Evolutionary conservation across 2,329 filamentous ascomycete genomes (phyloP).

Genomic region (Alternaria triticina): DNA sequence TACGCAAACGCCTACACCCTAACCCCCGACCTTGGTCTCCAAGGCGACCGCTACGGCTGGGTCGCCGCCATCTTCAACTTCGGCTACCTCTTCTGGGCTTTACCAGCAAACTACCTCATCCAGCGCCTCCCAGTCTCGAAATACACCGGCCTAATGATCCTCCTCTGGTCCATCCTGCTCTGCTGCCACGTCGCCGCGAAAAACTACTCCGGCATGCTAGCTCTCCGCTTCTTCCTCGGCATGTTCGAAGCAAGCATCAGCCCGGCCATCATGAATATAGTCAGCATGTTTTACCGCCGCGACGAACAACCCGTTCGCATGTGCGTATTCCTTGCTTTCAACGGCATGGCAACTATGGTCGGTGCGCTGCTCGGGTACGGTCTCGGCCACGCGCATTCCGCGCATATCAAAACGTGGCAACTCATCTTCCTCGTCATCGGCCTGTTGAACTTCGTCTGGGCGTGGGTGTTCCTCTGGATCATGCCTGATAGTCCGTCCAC

Average conservation of each 20-base stretch:
- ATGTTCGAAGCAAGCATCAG: slow-evolving; percentile 48
- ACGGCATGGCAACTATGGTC: slow-evolving; percentile 48
- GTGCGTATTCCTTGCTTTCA: slow-evolving; percentile 53
- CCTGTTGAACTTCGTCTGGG: slow-evolving; percentile 46
- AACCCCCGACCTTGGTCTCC: slow-evolving; percentile 44
- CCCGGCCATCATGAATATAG: slow-evolving; percentile 49
- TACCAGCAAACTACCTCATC: slow-evolving; percentile 49
- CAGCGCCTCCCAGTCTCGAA: slow-evolving; percentile 46
- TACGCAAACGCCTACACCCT: slow-evolving; percentile 50
- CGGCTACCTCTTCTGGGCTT: slow-evolving; percentile 52
- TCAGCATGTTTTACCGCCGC: slow-evolving; percentile 47
- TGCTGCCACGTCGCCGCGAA: slow-evolving; percentile 51
- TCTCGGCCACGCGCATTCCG: slow-evolving; percentile 37
- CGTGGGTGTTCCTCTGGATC: slow-evolving; percentile 42
- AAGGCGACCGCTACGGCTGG: slow-evolving; percentile 51
- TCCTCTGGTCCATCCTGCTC: slow-evolving; percentile 55
- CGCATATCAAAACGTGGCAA: slow-evolving; percentile 41
- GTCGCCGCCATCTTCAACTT: slow-evolving; percentile 54
- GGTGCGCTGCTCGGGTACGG: slow-evolving; percentile 47
- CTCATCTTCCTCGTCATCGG: slow-evolving; percentile 49
- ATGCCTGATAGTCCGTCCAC: slow-evolving; percentile 48
- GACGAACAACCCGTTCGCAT: slow-evolving; percentile 52
- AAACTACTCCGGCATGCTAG: slow-evolving; percentile 46
- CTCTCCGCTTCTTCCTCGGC: slow-evolving; percentile 43
- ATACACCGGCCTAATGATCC: slow-evolving; percentile 47